Evolutionary conservation across 768 basidiomycete species (phyloP), one percentile per base, ranked within the genome.

Genomic region (Artomyces pyxidatus): DNA sequence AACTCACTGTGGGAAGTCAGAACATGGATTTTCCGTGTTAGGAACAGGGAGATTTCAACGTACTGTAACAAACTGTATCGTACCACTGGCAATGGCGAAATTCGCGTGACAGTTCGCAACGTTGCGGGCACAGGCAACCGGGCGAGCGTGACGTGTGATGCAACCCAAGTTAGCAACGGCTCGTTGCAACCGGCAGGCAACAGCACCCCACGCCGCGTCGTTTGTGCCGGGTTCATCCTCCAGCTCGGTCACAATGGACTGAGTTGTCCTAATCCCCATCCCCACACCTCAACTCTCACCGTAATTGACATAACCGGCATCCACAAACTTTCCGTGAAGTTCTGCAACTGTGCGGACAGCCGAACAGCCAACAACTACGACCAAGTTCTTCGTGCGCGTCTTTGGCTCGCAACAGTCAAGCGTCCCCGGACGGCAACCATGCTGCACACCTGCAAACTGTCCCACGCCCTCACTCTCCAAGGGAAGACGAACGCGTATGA

Each of bases 341-440:
- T 35, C 32, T 35, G 32, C 32, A 17, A 35, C 32, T 35, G 32
- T 17, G 32, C 14, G 3, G 6, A 21, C 14, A 11, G 12, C 17
- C 32, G 17, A 35, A 35, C 32, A 4, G 32, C 32, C 32, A 12
- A 35, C 1, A 35, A 17, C 19, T 26, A 26, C 25, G 40, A 16
- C 25, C 49, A 49, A 27, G 21, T 50, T 7, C 38, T 48, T 25
- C 52, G 52, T 1, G 14, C 26, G 16, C 26, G 52, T 8, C 25
- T 54, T 3, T 59, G 54, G 19, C 61, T 61, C 2, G 52, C 59
- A 1, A 56, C 52, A 1, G 42, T 48, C 23, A 17, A 32, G 2
- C 61, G 6, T 17, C 32, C 32, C 4, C 23, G 45, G 12, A 57
- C 58, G 0, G 59, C 21, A 2, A 46, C 46, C 1, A 53, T 54